These are phyloP conservation scores for Chlorella vulgaris DNA, from an alignment of 139 green algal species.

Conservation along the genomic window DNA sequence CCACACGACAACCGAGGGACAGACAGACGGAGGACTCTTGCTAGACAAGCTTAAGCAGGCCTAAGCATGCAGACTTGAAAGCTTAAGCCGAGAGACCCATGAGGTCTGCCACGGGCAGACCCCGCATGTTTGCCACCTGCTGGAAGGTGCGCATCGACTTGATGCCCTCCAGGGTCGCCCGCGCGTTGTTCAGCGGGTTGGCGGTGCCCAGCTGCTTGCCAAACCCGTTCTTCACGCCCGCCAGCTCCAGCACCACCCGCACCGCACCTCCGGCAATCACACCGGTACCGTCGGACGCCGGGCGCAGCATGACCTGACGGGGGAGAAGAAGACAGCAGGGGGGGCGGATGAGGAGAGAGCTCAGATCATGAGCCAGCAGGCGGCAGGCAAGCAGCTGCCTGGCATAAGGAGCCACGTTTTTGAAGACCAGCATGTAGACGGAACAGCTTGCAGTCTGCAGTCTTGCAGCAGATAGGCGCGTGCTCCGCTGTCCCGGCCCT, in stretches of 20 bases:
- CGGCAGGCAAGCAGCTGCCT: too few species aligned
- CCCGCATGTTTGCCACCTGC: slow-evolving; percentile 59
- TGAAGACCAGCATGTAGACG: too few species aligned
- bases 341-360: background rate
- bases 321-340: background rate
- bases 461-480: too few species aligned
- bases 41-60: too few species aligned
- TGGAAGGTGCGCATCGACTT: slow-evolving; percentile 72
- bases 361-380: too few species aligned
- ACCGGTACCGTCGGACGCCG: slow-evolving; percentile 91
- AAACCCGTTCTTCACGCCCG: slow-evolving; percentile 91
- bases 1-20: too few species aligned
- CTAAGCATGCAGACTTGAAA: too few species aligned
- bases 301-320: slow-evolving; percentile 78
- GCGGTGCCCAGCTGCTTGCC: slow-evolving; percentile 92
- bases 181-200: slow-evolving; percentile 94
- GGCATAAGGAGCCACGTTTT: too few species aligned
- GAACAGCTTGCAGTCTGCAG: too few species aligned
- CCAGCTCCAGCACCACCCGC: slow-evolving; percentile 90
- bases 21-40: too few species aligned
- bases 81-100: slow-evolving; percentile 41
- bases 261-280: slow-evolving; percentile 82
- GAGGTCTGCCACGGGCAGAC: slow-evolving; percentile 71
- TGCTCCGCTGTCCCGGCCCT: too few species aligned
- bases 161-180: slow-evolving; percentile 79